phyloP scores from a whole-genome alignment of 331 rosid species.

The Acacia pycnantha region DNA sequence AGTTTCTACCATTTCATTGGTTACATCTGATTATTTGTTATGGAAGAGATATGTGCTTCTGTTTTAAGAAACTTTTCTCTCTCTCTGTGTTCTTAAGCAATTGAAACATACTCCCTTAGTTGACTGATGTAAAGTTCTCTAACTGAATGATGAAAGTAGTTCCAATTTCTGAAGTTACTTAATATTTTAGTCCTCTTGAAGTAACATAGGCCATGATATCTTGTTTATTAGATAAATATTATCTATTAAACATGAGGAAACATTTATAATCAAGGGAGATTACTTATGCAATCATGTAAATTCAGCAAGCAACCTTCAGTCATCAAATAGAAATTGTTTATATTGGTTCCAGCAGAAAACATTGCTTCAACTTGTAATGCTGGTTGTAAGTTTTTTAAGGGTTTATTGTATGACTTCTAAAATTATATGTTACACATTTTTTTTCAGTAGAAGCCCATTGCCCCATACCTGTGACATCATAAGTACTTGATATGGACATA shows the following conservation, averaged over 20 bases:
- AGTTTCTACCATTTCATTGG: slow-evolving; percentile 46
- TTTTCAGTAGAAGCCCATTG: slow-evolving; percentile 12
- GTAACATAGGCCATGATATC: neutral
- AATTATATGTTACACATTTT: neutral
- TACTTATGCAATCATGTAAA: slow-evolving; percentile 11
- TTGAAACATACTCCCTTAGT: slow-evolving; percentile 4
- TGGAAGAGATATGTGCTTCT: slow-evolving; percentile 22
- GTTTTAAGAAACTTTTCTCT: slow-evolving; percentile 19
- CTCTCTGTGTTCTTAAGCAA: neutral
- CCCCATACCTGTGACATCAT: slow-evolving; percentile 8
- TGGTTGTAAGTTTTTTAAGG: neutral
- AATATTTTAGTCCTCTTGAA: neutral
- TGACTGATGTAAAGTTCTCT: neutral
- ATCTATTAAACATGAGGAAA: slow-evolving; percentile 11
- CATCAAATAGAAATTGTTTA: slow-evolving; percentile 9
- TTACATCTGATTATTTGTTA: slow-evolving; percentile 14
- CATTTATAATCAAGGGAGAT: neutral
- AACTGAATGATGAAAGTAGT: neutral
- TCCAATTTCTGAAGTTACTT: slow-evolving; percentile 13
- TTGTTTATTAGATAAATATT: neutral
- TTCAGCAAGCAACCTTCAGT: slow-evolving; percentile 14
- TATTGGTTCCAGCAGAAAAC: slow-evolving; percentile 6
- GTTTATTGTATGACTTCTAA: slow-evolving; percentile 3
- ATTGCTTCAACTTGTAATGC: slow-evolving; percentile 13
- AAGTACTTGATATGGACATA: slow-evolving; percentile 13